Base-by-base conservation (phyloP, 169 alveolate genomes). In the Cryptosporidium ryanae region DNA sequence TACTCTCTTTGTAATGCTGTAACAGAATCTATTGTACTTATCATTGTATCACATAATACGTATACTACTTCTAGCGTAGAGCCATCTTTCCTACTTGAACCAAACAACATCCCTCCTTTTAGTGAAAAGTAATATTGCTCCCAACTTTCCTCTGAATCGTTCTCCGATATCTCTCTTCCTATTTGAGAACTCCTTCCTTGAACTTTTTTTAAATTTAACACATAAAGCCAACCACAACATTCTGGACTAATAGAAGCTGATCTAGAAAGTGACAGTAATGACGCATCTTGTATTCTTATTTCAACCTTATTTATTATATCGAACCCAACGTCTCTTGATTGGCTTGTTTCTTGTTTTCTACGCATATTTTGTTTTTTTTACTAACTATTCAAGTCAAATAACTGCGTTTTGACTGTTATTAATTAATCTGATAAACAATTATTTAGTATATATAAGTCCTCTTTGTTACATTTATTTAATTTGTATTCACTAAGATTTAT, bases 221-320 rank as follows among this genome's bases (percentile, higher is more conserved):
- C 87, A 76, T 76, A 59, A 2, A 76, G 48, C 87, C 87, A 76
- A 4, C 87, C 87, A 76, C 87, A 76, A 55, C 87, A 76, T 61
- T 76, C 87, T 3, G 87, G 87, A 55, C 38, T 61, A 8, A 76
- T 27, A 32, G 87, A 59, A 3, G 87, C 87, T 0, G 87, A 55
- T 46, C 87, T 76, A 13, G 87, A 55, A 2, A 76, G 25, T 76
- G 87, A 76, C 44, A 76, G 59, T 43, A 76, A 44, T 57, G 87
- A 76, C 59, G 87, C 70, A 76, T 76, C 87, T 76, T 76, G 87
- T 18, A 76, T 61, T 23, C 87, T 49, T 23, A 76, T 55, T 46
- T 76, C 87, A 21, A 76, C 87, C 34, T 34, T 76, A 50, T 76
- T 76, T 17, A 61, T 59, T 76, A 76, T 10, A 32, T 76, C 71